Evolutionary conservation across 495 filamentous ascomycete species (phyloP).

Genomic region (Aspergillus wentii): DNA sequence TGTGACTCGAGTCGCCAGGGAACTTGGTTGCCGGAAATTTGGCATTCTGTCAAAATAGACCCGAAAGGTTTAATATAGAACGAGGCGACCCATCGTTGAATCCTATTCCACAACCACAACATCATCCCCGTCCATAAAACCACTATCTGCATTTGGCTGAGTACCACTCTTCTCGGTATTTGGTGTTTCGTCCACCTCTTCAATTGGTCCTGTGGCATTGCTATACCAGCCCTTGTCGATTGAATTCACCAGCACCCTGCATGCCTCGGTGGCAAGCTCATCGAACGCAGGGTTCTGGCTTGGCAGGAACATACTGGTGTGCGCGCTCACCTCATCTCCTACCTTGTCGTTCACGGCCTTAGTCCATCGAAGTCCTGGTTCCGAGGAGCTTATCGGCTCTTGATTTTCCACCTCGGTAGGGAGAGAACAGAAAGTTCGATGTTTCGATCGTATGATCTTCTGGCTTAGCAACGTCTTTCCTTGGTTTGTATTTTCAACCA

Average conservation of each 20-base stretch:
- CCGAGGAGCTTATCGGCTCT: slow-evolving; percentile 8
- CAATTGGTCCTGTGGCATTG: slow-evolving; percentile 20
- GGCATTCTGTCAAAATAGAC: too few relatives aligned
- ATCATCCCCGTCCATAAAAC: slow-evolving; percentile 34
- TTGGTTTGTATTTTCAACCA: slow-evolving; percentile 25
- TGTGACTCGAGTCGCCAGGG: too few relatives aligned
- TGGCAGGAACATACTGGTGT: slow-evolving; percentile 83
- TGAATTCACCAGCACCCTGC: slow-evolving; percentile 50
- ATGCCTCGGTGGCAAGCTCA: slow-evolving; percentile 60
- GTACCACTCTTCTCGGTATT: slow-evolving; percentile 7
- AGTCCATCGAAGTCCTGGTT: slow-evolving; percentile 48
- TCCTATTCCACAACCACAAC: slow-evolving; percentile 34
- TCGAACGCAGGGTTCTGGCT: slow-evolving; percentile 77
- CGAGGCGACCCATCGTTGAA: too few relatives aligned
- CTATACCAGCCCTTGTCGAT: slow-evolving; percentile 41
- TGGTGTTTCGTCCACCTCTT: slow-evolving; percentile 10
- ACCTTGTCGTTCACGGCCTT: slow-evolving; percentile 73
- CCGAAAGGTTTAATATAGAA: too few relatives aligned
- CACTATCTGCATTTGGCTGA: slow-evolving; percentile 12
- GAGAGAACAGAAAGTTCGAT: slow-evolving; percentile 81
- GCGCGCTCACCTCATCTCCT: slow-evolving; percentile 72
- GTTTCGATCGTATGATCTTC: slow-evolving; percentile 39
- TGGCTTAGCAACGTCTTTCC: slow-evolving; percentile 31
- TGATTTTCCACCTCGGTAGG: slow-evolving; percentile 51
- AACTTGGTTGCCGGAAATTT: too few relatives aligned